Conservation (phyloP, 208 protist genomes). For the Leishmania tarentolae region DNA sequence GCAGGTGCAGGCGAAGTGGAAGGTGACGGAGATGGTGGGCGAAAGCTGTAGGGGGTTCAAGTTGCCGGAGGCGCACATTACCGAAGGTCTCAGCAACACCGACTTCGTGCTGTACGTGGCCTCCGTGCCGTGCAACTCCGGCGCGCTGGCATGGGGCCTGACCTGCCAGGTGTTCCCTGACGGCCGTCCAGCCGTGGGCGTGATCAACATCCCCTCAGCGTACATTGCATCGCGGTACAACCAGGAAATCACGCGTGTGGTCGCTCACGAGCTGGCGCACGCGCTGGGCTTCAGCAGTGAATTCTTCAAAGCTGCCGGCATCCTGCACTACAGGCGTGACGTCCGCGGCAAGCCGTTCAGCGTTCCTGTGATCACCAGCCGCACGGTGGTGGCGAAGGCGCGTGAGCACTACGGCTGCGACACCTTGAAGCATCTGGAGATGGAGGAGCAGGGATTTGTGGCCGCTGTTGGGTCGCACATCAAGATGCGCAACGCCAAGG, state of each 20-base stretch:
- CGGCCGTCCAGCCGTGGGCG: constrained; percentile 34
- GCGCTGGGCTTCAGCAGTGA: constrained; percentile 70
- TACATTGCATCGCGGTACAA: constrained; percentile 3
- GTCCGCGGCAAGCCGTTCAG: constrained; percentile 39
- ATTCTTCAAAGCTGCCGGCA: constrained; percentile 16
- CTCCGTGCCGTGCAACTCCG: constrained; percentile 11
- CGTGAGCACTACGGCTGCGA: constrained; percentile 70
- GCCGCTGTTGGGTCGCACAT: constrained; percentile 80
- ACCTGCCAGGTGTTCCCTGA: constrained; percentile 31
- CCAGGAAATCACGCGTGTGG: constrained; percentile 8
- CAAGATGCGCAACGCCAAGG: constrained; percentile 73
- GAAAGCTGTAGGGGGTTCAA: background rate
- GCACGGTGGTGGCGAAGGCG: constrained; percentile 35
- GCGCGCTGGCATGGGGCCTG: constrained; percentile 35
- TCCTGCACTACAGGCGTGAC: constrained; percentile 3
- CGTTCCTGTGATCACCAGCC: constrained; percentile 34
- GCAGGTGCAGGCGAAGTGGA: constrained; percentile 17
- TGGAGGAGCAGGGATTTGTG: constrained; percentile 65
- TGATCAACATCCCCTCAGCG: constrained; percentile 44
- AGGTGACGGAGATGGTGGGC: constrained; percentile 13
- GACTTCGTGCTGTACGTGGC: constrained; percentile 71
- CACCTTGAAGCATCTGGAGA: constrained; percentile 55
- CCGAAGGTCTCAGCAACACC: constrained; percentile 32
- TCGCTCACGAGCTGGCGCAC: constrained; percentile 82
- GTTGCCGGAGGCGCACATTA: constrained; percentile 35